Evolutionary conservation across 441 rosid genomes (phyloP), one percentile per base, ranked within the genome.

Genomic region (Populus hybrid): DNA sequence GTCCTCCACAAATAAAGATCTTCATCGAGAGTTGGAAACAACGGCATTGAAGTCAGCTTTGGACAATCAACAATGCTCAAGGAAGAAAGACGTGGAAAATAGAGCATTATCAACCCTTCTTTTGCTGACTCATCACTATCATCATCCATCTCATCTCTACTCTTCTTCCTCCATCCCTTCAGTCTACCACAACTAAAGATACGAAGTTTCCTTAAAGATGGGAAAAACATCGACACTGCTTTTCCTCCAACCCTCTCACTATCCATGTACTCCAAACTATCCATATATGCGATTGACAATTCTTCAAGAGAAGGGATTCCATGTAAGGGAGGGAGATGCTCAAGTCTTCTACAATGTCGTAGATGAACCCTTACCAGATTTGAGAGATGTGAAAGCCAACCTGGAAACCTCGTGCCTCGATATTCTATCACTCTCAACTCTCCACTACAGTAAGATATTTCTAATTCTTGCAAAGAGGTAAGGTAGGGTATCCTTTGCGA

Each of bases 161-260:
- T 21, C 16, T 24, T 3, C 24, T 31, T 73, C 74, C 80, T 42
- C 82, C 82, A 83, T 45, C 81, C 81, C 85, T 76, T 74, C 29
- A 79, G 70, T 18, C 71, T 29, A n/a, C 26, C 40, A 26, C 83
- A 75, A 0, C 7, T 0, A 0, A 0, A 0, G 5, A 80, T 24
- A 0, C 0, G 0, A 33, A 82, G 74, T 2, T 3, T 0, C 68
- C 40, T 63, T 4, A 76, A 76, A 14, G 79, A 68, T 8, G 70
- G 74, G 31, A 76, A 45, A 31, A 74, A 66, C 11, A 38, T 68
- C 3, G 77, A 23, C 9, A 56, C 35, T 14, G 12, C 71, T 59
- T 7, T 36, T 68, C 9, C n/a, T 33, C 4, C 7, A 14, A 6
- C 56, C 50, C 8, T 35, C 11, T 10, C 33, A 26, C 53, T 12